Percentiles rank a stretch among this genome's conserved stretches.
These are phyloP conservation scores for Cymbidium sinense DNA, from an alignment of 106 monocot genomes.

Conservation along the genomic window DNA sequence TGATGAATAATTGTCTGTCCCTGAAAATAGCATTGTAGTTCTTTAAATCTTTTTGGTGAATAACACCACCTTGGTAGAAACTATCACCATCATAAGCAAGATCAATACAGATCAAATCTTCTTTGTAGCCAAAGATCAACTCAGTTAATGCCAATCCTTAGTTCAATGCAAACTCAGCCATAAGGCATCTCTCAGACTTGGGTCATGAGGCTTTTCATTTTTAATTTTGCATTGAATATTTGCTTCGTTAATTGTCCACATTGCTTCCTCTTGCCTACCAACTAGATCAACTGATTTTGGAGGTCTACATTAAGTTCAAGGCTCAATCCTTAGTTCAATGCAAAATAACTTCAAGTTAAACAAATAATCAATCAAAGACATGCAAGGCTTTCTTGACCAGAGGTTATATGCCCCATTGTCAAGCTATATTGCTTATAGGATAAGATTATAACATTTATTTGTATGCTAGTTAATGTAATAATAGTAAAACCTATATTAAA, in stretches of 20 bases:
- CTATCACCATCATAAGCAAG: constrained; percentile 32
- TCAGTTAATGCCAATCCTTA: constrained; percentile 66
- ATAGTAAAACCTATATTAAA: too few species aligned
- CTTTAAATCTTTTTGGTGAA: constrained; percentile 9
- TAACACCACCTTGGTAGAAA: constrained; percentile 13
- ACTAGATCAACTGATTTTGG: constrained; percentile 39
- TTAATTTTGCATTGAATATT: constrained; percentile 32
- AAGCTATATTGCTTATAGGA: too few species aligned
- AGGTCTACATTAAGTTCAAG: constrained; percentile 10
- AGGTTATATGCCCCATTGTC: too few species aligned
- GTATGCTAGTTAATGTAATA: too few species aligned
- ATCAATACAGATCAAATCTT: constrained; percentile 57
- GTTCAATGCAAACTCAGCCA: constrained; percentile 81
- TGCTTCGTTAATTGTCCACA: constrained; percentile 35
- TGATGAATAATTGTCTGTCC: constrained; percentile 66
- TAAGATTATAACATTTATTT: too few species aligned
- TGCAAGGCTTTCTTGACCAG: too few species aligned
- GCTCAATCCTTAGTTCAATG: too few species aligned
- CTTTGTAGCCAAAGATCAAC: constrained; percentile 51
- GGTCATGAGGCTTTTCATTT: constrained; percentile 29
- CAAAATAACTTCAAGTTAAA: too few species aligned
- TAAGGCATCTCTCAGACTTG: constrained; percentile 38
- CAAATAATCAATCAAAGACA: too few species aligned
- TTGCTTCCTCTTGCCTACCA: constrained; percentile 76
- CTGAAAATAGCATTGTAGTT: constrained; percentile 22